phyloP scores from a whole-genome alignment of 768 basidiomycete genomes.

The Sarcodon sp. region DNA sequence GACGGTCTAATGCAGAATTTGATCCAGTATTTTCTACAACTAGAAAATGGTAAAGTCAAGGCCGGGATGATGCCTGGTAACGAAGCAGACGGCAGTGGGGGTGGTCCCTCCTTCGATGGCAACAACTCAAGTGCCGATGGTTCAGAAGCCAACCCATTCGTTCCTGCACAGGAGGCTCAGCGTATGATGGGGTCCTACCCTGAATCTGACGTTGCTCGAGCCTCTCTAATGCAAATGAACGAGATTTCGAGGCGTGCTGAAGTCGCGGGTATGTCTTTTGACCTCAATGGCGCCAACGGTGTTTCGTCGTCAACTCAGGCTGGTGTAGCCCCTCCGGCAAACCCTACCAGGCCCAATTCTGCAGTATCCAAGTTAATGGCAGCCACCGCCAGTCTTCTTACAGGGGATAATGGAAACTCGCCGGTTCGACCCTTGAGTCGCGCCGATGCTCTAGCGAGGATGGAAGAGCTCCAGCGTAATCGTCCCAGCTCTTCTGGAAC shows the following conservation, averaged over 20 bases:
- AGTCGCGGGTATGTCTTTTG: constrained; percentile 25
- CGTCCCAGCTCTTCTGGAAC: constrained; percentile 13
- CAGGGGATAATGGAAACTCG: constrained; percentile 2
- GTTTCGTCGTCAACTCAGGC: background rate
- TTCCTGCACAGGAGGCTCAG: constrained; percentile 45
- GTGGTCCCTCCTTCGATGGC: background rate
- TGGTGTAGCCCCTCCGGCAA: background rate
- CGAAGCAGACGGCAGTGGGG: background rate
- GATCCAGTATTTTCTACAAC: constrained; percentile 69
- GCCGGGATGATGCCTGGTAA: constrained; percentile 7
- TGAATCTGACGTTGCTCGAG: constrained; percentile 50
- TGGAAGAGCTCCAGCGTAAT: constrained; percentile 39
- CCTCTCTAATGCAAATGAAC: constrained; percentile 66
- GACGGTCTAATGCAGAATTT: constrained; percentile 74
- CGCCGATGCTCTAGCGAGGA: constrained; percentile 37
- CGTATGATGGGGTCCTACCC: constrained; percentile 34
- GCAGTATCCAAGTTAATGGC: constrained; percentile 17
- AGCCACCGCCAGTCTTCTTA: constrained; percentile 17
- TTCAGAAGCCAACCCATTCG: constrained; percentile 32
- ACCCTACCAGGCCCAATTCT: constrained; percentile 5
- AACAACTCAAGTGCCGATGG: constrained; percentile 8
- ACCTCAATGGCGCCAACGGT: constrained; percentile 8
- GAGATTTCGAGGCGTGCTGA: constrained; percentile 58
- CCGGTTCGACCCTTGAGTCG: constrained; percentile 17
- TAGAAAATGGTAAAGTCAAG: constrained; percentile 37